Base-by-base conservation (phyloP, 495 filamentous ascomycete species). In the Tuber magnatum region DNA sequence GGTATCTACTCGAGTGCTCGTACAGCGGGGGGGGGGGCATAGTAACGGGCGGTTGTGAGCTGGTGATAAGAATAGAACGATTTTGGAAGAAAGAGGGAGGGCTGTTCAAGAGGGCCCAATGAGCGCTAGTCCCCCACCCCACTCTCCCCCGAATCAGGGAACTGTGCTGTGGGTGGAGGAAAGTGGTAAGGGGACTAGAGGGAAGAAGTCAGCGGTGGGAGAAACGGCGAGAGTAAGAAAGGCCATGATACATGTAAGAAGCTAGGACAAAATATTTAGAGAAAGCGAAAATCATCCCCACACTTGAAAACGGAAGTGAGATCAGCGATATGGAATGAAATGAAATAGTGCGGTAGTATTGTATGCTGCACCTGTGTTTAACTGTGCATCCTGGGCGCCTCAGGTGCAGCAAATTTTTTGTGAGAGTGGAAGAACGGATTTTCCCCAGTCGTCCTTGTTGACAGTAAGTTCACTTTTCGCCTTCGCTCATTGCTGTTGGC, bases 371-470 rank as follows among this genome's bases (percentile, higher is more conserved):
- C 18, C 10, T 1, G 56, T 65, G 56, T 65, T 65, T 18, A 18
- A 65, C n/a, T 32, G n/a, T 32, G n/a, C 28, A 65, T 65, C 56
- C 28, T 65, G 3, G 56, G n/a, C n/a, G 28, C 56, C 56, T 61
- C n/a, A 61, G 56, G 56, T 65, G 56, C 56, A 65, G 56, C 56
- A 65, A 65, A 65, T 32, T 32, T 35, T 56, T 35, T 35, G 56
- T 61, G 28, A 32, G 56, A 32, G 10, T 12, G 14, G 12, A 32
- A 16, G 28, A 61, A 61, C 1, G n/a, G n/a, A n/a, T 9, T 56
- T 32, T 18, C 56, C 56, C n/a, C 56, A n/a, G 12, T 32, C 28
- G 56, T 16, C 56, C 56, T 32, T 65, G 28, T 35, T 65, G 56
- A 65, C 4, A 7, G 28, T 18, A 35, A 65, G 35, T 35, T 35